Evolutionary conservation across 2,329 filamentous ascomycete genomes (phyloP).

Genomic region (Alternaria rosae): DNA sequence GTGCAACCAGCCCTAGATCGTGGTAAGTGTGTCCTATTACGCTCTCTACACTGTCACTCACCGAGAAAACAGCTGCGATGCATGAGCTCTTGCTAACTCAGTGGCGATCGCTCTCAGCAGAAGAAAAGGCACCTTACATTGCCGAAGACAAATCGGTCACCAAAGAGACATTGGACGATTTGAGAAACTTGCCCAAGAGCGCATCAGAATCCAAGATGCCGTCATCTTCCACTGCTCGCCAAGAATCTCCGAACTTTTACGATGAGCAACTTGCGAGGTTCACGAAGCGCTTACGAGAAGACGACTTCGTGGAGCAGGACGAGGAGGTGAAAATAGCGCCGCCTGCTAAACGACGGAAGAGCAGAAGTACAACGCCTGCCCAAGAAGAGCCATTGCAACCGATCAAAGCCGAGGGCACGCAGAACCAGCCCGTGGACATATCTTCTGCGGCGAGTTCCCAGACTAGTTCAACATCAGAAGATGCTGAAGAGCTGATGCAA

Average conservation of each 20-base stretch:
- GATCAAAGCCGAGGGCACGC: conserved; percentile 10
- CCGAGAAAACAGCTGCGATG: conserved; percentile 18
- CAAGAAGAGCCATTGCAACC: not conserved
- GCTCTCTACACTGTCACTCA: not conserved
- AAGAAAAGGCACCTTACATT: conserved; percentile 29
- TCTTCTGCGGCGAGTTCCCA: conserved; percentile 28
- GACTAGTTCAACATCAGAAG: not conserved
- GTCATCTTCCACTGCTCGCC: conserved; percentile 33
- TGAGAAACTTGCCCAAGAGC: not conserved
- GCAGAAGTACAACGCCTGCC: conserved; percentile 11
- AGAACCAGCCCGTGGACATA: conserved; percentile 29
- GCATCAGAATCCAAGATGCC: conserved; percentile 14
- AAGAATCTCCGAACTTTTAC: conserved; percentile 35
- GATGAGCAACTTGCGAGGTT: conserved; percentile 27
- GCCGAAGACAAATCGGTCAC: conserved; percentile 19
- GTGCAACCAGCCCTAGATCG: conserved; percentile 20
- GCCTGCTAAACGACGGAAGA: conserved; percentile 28
- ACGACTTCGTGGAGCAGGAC: conserved; percentile 8
- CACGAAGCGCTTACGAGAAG: conserved; percentile 29
- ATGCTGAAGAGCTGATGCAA: not conserved
- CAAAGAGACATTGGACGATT: conserved; percentile 8
- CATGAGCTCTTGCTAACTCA: conserved; percentile 20
- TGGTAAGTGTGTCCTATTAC: conserved; percentile 17
- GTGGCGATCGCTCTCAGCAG: conserved; percentile 28
- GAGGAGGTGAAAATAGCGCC: conserved; percentile 9